A percentile compares a stretch with the other conserved stretches of the same genome.
Conservation (phyloP, 1,284 basidiomycete genomes). For the Moesziomyces parantarcticus region DNA sequence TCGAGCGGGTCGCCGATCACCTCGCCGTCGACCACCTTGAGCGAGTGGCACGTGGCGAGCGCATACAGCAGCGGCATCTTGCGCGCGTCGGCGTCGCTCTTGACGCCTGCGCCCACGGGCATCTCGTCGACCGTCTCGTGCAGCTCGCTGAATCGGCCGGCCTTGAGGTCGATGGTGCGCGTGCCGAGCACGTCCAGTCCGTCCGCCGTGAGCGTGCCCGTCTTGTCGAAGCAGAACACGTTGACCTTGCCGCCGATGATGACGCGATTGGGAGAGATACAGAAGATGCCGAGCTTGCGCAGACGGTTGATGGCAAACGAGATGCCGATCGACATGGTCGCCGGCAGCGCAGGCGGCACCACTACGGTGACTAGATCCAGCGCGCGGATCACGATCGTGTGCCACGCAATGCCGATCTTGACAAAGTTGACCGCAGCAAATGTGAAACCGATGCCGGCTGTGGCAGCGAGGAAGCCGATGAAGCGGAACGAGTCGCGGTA, state of each 20-base stretch:
- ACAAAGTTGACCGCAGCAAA: slow-evolving; percentile 86
- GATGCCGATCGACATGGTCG: slow-evolving; percentile 96
- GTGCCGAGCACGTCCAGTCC: slow-evolving; percentile 87
- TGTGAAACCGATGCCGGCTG: slow-evolving; percentile 80
- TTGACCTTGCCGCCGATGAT: slow-evolving; percentile 97
- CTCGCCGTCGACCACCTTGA: slow-evolving; percentile 90
- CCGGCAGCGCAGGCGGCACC: slow-evolving; percentile 95
- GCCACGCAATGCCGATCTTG: slow-evolving; percentile 83
- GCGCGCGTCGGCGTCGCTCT: slow-evolving; percentile 71
- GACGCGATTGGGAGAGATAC: slow-evolving; percentile 94
- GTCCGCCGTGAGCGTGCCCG: slow-evolving; percentile 97
- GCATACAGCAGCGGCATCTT: slow-evolving; percentile 90
- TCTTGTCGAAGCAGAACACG: slow-evolving; percentile 99
- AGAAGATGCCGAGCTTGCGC: slow-evolving; percentile 89
- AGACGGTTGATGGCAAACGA: slow-evolving; percentile 92
- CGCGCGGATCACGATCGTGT: slow-evolving; percentile 89
- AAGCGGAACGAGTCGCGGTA: slow-evolving; percentile 98
- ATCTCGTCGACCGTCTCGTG: slow-evolving; percentile 87
- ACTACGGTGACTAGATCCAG: slow-evolving; percentile 98
- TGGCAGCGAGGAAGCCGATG: slow-evolving; percentile 87
- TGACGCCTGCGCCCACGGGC: slow-evolving; percentile 71
- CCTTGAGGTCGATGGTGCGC: slow-evolving; percentile 62
- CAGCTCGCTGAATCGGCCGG: slow-evolving; percentile 87
- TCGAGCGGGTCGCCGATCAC: slow-evolving; percentile 95
- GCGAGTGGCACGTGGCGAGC: slow-evolving; percentile 92